Conservation (phyloP, 1,284 basidiomycete species). For the Tremellales sp. region DNA sequence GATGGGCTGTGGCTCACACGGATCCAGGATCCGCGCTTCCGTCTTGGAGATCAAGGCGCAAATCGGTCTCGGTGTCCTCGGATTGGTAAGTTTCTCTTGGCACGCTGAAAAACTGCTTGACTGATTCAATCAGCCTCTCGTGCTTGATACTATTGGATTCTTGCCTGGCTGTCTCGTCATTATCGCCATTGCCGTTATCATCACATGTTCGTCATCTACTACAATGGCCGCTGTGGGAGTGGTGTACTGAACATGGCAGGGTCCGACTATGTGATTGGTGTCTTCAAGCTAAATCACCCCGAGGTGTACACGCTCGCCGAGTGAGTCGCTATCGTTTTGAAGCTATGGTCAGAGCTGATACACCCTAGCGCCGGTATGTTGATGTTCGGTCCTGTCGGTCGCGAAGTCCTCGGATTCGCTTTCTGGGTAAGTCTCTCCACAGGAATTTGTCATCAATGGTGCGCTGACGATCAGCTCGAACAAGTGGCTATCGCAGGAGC, state of each 20-base stretch:
- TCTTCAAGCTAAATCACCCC: slow-evolving; percentile 19
- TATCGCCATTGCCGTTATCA: slow-evolving; percentile 36
- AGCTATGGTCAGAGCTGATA: background rate
- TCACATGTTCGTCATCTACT: slow-evolving; percentile 30
- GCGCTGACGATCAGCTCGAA: slow-evolving; percentile 5
- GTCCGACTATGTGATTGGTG: slow-evolving; percentile 9
- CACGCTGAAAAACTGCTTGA: background rate
- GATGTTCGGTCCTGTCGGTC: slow-evolving; percentile 29
- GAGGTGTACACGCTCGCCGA: slow-evolving; percentile 22
- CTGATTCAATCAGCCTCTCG: slow-evolving; percentile 14
- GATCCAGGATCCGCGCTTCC: slow-evolving; percentile 27
- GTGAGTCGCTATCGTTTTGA: slow-evolving; percentile 7
- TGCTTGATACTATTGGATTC: slow-evolving; percentile 31
- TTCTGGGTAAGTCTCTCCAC: slow-evolving; percentile 23
- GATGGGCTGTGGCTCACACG: no score
- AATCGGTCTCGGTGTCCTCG: slow-evolving; percentile 39
- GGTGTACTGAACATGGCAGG: slow-evolving; percentile 10
- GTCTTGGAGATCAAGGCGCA: slow-evolving; percentile 35
- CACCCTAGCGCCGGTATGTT: slow-evolving; percentile 29
- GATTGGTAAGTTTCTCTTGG: slow-evolving; percentile 23
- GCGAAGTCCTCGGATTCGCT: slow-evolving; percentile 30
- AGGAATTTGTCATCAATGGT: background rate
- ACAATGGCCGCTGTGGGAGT: background rate
- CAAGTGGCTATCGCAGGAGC: slow-evolving; percentile 26
- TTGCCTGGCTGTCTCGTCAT: slow-evolving; percentile 40